Evolutionary conservation across 2,329 filamentous ascomycete genomes (phyloP), one percentile per base, ranked within the genome.

Genomic region (Aspergillus caelatus): DNA sequence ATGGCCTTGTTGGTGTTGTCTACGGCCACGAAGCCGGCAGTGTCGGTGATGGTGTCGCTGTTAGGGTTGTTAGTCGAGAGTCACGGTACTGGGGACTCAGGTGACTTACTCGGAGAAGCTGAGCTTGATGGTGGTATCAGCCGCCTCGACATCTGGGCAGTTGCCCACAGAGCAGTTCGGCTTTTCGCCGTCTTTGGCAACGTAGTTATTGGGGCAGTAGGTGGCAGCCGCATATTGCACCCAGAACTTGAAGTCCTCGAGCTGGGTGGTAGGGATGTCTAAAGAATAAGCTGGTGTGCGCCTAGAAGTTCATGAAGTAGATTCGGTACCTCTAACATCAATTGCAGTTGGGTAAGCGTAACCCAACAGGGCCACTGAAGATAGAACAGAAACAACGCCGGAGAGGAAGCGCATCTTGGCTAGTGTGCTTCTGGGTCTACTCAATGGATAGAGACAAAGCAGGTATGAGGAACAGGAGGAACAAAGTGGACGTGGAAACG

Each of bases 201-300:
- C 74, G 69, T 83, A 84, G 72, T 84, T 84, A 43, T 67, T 68
- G 4, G 76, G 69, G 68, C 83, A 85, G 71, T 85, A 84, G 34
- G 82, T 73, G 0, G 83, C 83, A 1, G 82, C 82, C 4, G 82
- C 79, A 71, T 83, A 85, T 65, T 85, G 81, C 57, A 80, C 79
- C 73, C 81, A 83, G 66, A 83, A 80, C 14, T 76, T 66, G 12
- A 84, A 77, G n/a, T 60, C 58, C 10, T 54, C 36, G 34, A 60
- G 48, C 26, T 60, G 58, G 28, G 48, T 43, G 5, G 58, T 43
- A 1, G 48, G 36, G 19, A 60, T 32, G 9, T 60, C 58, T 60
- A 34, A 28, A 23, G 5, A 8, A 39, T 39, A 21, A 23, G 52
- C 6, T 2, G 6, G 11, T 32, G 48, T 9, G 10, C 12, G 28